Conservation (phyloP, 2,329 filamentous ascomycete genomes). For the Pestalotiopsis sp. region DNA sequence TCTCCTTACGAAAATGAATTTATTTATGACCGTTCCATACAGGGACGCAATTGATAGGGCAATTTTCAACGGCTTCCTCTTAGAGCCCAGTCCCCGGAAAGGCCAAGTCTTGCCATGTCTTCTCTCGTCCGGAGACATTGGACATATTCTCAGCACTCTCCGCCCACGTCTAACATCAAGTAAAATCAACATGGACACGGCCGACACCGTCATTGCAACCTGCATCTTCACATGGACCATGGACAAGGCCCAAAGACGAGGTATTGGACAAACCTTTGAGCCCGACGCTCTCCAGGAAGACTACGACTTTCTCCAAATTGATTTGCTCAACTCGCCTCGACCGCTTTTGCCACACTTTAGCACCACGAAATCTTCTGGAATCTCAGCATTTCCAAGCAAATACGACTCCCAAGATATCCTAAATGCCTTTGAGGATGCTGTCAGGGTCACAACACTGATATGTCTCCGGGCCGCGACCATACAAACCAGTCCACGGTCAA, state of each 20-base stretch:
- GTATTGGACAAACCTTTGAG: neutral
- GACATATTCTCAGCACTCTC: neutral
- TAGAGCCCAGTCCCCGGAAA: neutral
- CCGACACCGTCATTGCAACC: neutral
- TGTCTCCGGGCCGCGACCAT: neutral
- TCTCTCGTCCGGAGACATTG: neutral
- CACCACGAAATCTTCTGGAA: neutral
- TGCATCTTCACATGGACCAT: constrained; percentile 5
- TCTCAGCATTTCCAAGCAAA: neutral
- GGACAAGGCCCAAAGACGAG: neutral
- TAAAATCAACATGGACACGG: neutral
- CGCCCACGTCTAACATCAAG: neutral
- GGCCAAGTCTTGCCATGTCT: neutral
- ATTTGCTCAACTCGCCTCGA: neutral
- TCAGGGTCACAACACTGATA: neutral
- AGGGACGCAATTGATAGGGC: neutral
- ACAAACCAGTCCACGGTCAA: neutral
- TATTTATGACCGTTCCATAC: neutral
- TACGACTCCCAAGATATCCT: neutral
- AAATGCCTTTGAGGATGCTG: neutral
- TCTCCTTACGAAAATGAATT: neutral
- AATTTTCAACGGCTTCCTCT: neutral
- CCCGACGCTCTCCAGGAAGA: neutral
- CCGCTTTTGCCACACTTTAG: neutral
- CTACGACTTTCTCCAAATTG: neutral